Conservation (phyloP, 2,329 filamentous ascomycete genomes). For the Penicillium decumbens region DNA sequence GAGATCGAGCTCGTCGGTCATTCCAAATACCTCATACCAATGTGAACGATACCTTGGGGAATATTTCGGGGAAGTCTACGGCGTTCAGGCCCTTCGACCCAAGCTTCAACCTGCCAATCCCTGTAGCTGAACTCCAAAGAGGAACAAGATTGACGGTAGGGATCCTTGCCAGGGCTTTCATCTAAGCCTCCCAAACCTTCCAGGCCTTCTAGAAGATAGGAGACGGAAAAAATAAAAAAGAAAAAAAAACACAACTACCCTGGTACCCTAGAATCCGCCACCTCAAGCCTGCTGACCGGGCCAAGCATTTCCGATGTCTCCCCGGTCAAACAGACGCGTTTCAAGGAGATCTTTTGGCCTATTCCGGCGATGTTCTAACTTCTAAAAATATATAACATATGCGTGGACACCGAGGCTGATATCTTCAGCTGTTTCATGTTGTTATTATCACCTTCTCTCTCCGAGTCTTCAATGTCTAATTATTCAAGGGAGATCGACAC, state of each 20-base stretch:
- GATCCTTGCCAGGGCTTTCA: neutral
- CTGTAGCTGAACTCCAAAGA: constrained; percentile 1
- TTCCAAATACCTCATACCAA: neutral
- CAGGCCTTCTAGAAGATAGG: neutral
- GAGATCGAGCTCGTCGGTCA: neutral
- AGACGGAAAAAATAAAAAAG: neutral
- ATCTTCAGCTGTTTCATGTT: neutral
- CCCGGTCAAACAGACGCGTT: constrained; percentile 5
- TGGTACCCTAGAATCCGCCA: neutral
- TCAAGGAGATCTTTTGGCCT: constrained; percentile 4
- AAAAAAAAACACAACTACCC: neutral
- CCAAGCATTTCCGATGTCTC: neutral
- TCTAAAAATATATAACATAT: constrained; percentile 9
- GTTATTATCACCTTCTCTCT: neutral
- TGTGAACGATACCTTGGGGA: neutral
- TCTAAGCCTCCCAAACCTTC: constrained; percentile 3
- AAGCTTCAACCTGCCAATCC: constrained; percentile 1
- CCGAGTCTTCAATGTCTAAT: neutral
- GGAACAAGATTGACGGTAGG: constrained; percentile 9
- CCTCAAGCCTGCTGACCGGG: neutral
- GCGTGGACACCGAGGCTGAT: neutral
- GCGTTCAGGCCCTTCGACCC: constrained; percentile 11
- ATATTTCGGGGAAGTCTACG: neutral
- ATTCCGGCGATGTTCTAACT: constrained; percentile 1
- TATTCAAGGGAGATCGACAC: neutral